Percentiles rank a stretch among this genome's conserved stretches.
phyloP scores from a whole-genome alignment of 75 land plant genomes.

The Picea glauca region DNA sequence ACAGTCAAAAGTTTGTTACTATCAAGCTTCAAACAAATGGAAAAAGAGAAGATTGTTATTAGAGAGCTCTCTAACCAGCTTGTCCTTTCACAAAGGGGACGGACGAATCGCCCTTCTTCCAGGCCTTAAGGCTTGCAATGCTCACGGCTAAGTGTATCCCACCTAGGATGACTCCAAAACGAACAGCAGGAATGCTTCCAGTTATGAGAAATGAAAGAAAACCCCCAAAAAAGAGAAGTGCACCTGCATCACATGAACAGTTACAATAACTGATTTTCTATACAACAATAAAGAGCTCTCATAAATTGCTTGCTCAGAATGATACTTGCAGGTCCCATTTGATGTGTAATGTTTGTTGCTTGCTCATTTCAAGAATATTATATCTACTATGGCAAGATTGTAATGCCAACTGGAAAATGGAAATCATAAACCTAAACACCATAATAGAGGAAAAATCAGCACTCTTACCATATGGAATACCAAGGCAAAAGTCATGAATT shows the following conservation, averaged over 20 bases:
- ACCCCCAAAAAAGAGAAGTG: conserved; percentile 68
- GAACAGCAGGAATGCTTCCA: conserved; percentile 78
- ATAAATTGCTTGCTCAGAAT: background rate
- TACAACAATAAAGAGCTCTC: background rate
- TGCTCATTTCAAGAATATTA: background rate
- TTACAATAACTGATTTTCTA: background rate
- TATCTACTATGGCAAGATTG: background rate
- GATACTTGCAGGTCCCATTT: background rate
- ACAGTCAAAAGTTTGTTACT: no score
- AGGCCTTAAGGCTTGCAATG: conserved; percentile 56
- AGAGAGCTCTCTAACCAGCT: conserved; percentile 43
- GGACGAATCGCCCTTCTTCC: conserved; percentile 63
- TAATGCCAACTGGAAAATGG: background rate
- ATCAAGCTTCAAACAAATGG: no score
- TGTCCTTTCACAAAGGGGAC: conserved; percentile 58
- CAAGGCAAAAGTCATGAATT: conserved; percentile 76
- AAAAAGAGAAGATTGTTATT: no score
- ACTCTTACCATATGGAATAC: conserved; percentile 89
- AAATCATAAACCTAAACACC: background rate
- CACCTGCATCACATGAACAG: conserved; percentile 43
- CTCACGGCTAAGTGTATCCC: conserved; percentile 68
- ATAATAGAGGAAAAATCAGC: background rate
- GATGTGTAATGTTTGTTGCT: background rate
- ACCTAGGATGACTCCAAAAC: conserved; percentile 93
- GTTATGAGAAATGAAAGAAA: conserved; percentile 79